These are phyloP conservation scores for Exophiala sp. DNA, from an alignment of 2,329 filamentous ascomycete species.

Conservation along the genomic window DNA sequence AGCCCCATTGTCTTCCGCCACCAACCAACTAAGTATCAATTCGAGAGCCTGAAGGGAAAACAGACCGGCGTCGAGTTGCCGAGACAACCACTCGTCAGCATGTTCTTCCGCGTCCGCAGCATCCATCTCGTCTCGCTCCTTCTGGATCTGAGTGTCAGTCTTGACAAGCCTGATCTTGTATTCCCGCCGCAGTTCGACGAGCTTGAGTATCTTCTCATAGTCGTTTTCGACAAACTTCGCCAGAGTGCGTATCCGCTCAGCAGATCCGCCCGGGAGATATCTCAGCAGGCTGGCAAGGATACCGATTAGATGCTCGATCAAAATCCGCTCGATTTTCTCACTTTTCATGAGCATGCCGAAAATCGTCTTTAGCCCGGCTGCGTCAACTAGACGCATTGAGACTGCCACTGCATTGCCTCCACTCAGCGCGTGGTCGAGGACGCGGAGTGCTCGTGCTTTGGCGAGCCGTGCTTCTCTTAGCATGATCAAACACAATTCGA, in stretches of 20 bases:
- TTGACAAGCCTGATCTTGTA: constrained; percentile 62
- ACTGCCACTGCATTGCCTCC: constrained; percentile 58
- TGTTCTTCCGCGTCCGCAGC: constrained; percentile 60
- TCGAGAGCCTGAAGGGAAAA: constrained; percentile 81
- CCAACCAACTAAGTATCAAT: constrained; percentile 81
- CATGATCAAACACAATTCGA: constrained; percentile 90
- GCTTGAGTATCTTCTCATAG: constrained; percentile 74
- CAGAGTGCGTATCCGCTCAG: constrained; percentile 74
- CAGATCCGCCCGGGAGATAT: constrained; percentile 70
- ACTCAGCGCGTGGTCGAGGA: constrained; percentile 77
- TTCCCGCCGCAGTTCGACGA: constrained; percentile 68
- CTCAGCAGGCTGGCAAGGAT: constrained; percentile 82
- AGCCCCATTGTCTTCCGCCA: constrained; percentile 81
- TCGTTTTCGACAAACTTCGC: constrained; percentile 96
- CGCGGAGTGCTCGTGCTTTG: constrained; percentile 70
- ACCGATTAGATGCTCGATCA: constrained; percentile 75
- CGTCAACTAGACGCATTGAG: constrained; percentile 74
- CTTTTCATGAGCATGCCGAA: constrained; percentile 61
- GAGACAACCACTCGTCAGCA: constrained; percentile 69
- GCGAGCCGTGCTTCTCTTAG: constrained; percentile 82
- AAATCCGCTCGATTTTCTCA: constrained; percentile 55
- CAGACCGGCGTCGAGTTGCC: constrained; percentile 76
- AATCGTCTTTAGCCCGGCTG: constrained; percentile 75
- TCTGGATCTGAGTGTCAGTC: constrained; percentile 63
- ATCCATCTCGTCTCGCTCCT: constrained; percentile 55